Evolutionary conservation across 2,329 filamentous ascomycete genomes (phyloP), one percentile per base, ranked within the genome.

Genomic region (Epichloe sibirici): DNA sequence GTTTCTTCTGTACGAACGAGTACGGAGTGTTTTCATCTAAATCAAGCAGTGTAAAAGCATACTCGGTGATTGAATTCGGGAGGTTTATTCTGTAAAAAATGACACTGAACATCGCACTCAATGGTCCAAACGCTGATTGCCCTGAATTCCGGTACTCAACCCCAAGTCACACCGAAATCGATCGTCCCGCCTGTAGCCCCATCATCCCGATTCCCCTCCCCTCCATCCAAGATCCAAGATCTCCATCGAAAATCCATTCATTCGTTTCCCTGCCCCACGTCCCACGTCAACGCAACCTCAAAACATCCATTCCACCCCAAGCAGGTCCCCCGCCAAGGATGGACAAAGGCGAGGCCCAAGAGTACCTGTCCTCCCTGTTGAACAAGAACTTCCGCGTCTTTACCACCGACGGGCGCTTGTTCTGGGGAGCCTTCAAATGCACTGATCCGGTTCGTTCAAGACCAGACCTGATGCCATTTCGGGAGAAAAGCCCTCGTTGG

Each of bases 391-490:
- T 97, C 37, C 84, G 90, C 53, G 73, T 97, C 51, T 80, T 86
- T 61, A 88, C 86, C 13, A 87, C 82, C 4, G 91, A 97, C 65
- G 82, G 81, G 15, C 87, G 93, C 55, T 83, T 95, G 66, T 98
- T 97, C 68, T 81, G 90, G 52, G 93, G 93, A 21, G 78, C 83
- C 57, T 87, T 98, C 71, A 96, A 94, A 70, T 98, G 93, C 73
- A 96, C 90, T 34, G 93, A 98, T 73, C 82, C 86, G 55, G 90
- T 94, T 71, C 49, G 79, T 75, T 38, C n/a, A 31, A 31, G 31
- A 31, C 31, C 31, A 8, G 31, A 31, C 31, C 1, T 11, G 17
- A 4, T 31, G 31, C 31, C 28, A 31, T 9, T 31, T 31, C 3
- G 9, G 28, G 28, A 31, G 7, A 31, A 31, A 31, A 9, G 28